A percentile compares a stretch with the other conserved stretches of the same genome.
These are phyloP conservation scores for Aureobasidium sp. DNA, from an alignment of 2,329 filamentous ascomycete genomes.

Conservation along the genomic window DNA sequence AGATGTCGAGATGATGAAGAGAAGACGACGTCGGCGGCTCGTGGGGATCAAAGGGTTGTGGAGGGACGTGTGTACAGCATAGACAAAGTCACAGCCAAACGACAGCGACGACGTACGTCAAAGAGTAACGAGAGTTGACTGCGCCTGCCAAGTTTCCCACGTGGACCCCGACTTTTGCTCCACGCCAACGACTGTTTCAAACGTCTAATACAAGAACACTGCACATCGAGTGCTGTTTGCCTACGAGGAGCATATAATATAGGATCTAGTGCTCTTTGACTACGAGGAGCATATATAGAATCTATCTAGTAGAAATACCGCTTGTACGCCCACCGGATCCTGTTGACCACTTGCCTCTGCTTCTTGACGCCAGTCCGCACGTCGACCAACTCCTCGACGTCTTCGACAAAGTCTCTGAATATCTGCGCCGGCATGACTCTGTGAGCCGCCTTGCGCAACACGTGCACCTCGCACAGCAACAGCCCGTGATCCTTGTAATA, in stretches of 20 bases:
- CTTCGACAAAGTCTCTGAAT: conserved; percentile 78
- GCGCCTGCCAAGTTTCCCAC: too few species aligned
- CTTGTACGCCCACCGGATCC: conserved; percentile 85
- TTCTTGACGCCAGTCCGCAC: conserved; percentile 67
- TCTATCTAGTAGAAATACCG: conserved; percentile 54
- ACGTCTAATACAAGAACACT: too few species aligned
- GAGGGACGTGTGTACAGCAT: not conserved
- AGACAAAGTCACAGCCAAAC: not conserved
- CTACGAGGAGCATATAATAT: not conserved
- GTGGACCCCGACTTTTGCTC: too few species aligned
- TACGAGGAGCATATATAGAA: not conserved
- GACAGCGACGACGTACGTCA: too few species aligned
- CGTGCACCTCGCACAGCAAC: conserved; percentile 81
- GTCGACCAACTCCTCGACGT: conserved; percentile 78
- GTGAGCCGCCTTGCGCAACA: conserved; percentile 63
- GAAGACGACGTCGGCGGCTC: conserved; percentile 9
- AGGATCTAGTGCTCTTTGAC: not conserved
- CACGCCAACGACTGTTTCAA: not conserved
- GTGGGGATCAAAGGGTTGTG: not conserved
- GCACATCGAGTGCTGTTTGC: not conserved
- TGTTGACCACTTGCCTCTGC: conserved; percentile 71
- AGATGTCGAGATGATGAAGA: not conserved
- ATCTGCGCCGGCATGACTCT: conserved; percentile 65
- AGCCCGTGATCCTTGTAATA: conserved; percentile 90
- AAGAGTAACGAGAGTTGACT: too few species aligned